Base-by-base conservation (phyloP, 345 rosid genomes). In the Linum trigynum region DNA sequence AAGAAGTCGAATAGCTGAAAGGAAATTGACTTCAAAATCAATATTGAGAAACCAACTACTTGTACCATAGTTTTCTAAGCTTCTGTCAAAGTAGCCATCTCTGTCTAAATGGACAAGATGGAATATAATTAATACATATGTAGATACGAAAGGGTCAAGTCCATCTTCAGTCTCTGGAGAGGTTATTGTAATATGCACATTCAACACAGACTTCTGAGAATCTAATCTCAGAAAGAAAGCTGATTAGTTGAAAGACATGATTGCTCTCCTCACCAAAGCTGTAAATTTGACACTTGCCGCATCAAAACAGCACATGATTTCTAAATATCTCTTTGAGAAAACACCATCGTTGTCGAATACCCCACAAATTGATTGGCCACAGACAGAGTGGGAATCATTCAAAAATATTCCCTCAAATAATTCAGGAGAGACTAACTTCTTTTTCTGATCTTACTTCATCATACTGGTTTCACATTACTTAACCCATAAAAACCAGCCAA, bases 401-500 rank as follows among this genome's bases (percentile, higher is more conserved):
- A 66, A 58, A 77, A 74, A 79, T 79, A 75, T 82, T 77, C 81
- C 78, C 71, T 72, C 75, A 72, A 68, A 73, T 67, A 75, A 79
- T 77, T 67, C 68, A 58, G 64, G 23, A 68, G 58, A 72, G 36
- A 39, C 69, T 55, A 62, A 70, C 8, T 74, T 73, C 10, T 60
- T 58, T 67, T 55, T 68, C 55, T 67, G 62, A 35, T 55, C 66
- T 62, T 42, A 55, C 40, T 11, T 66, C 65, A 51, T 3, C 74
- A 56, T 62, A 66, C 65, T 42, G 2, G 39, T 5, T 51, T 62
- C 75, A 65, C 71, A 62, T 1, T 65, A 75, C 68, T 61, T 62
- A 53, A 61, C 71, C 64, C 39, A 57, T 36, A 62, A 56, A 55
- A 5, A 12, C 17, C 32, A 23, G 32, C 32, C 32, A 23, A 23